phyloP scores from a whole-genome alignment of 768 basidiomycete genomes.

The Chalciporus pseudorubinellus region DNA sequence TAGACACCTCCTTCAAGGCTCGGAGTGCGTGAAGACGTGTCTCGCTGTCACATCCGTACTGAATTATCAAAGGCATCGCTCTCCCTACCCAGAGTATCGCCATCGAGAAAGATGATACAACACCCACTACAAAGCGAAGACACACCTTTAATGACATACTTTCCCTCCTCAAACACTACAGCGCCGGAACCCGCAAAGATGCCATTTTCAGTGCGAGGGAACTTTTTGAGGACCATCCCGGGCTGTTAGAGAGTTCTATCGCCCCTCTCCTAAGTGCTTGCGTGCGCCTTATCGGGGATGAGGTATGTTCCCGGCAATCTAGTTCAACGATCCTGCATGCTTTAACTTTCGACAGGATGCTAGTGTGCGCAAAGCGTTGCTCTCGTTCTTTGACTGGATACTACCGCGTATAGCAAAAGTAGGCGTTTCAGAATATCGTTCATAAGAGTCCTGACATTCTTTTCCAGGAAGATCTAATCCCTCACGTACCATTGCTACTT shows the following conservation, averaged over 20 bases:
- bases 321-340: not conserved
- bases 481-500: slow-evolving; percentile 73
- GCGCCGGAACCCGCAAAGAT: slow-evolving; percentile 71
- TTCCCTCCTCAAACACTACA: slow-evolving; percentile 81
- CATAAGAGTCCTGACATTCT: slow-evolving; percentile 7
- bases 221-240: slow-evolving; percentile 61
- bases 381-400: slow-evolving; percentile 72
- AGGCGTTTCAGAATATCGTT: slow-evolving; percentile 14
- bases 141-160: slow-evolving; percentile 76
- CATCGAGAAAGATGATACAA: slow-evolving; percentile 48
- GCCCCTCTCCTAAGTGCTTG: slow-evolving; percentile 56
- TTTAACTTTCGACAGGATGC: slow-evolving; percentile 56
- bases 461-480: slow-evolving; percentile 61
- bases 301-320: slow-evolving; percentile 46
- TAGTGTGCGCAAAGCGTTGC: slow-evolving; percentile 68
- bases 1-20: slow-evolving; percentile 96
- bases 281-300: slow-evolving; percentile 76
- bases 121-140: slow-evolving; percentile 74
- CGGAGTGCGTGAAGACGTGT: slow-evolving; percentile 58
- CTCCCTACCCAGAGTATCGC: slow-evolving; percentile 83
- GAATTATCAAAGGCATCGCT: slow-evolving; percentile 65
- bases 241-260: slow-evolving; percentile 50
- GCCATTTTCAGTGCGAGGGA: slow-evolving; percentile 72
- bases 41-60: not conserved
- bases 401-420: slow-evolving; percentile 62